Evolutionary conservation across 2,329 filamentous ascomycete species (phyloP).

Genomic region (Aspergillus udagawae): DNA sequence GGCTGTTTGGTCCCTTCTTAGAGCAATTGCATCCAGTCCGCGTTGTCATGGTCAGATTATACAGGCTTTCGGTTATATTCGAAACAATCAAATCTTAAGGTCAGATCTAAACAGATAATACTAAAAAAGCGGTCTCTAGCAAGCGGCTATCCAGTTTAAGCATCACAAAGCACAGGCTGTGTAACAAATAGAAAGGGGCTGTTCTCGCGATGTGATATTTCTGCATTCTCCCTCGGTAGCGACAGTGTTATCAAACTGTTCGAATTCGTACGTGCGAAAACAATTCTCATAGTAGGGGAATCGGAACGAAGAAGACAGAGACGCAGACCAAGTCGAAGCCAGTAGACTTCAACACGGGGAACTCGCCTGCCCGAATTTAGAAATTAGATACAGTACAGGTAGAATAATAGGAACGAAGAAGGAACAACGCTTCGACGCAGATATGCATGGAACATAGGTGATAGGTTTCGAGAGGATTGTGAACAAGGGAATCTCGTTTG

Average conservation of each 20-base stretch:
- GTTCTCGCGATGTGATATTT: neutral
- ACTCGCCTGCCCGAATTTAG: slow-evolving; percentile 11
- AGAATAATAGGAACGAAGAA: slow-evolving; percentile 17
- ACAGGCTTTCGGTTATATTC: neutral
- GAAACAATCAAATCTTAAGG: neutral
- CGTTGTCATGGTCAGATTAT: neutral
- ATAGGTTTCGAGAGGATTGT: neutral
- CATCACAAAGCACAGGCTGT: neutral
- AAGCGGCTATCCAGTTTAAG: neutral
- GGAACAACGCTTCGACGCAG: slow-evolving; percentile 6
- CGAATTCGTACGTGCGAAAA: slow-evolving; percentile 6
- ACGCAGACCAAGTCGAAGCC: slow-evolving; percentile 5
- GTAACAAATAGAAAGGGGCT: neutral
- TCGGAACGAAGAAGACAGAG: neutral
- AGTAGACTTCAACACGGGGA: slow-evolving; percentile 6
- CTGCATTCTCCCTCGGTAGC: neutral
- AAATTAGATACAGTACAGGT: slow-evolving; percentile 32
- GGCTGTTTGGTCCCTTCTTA: neutral
- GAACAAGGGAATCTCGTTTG: slow-evolving; percentile 13
- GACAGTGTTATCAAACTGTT: neutral
- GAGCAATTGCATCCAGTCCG: neutral
- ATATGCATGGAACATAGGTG: slow-evolving; percentile 13
- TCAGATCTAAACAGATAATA: neutral
- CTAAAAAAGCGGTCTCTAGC: neutral
- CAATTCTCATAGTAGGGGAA: neutral